These are phyloP conservation scores for Mucor ambiguus DNA, from an alignment of 371 early-diverging fungal species.

Conservation along the genomic window DNA sequence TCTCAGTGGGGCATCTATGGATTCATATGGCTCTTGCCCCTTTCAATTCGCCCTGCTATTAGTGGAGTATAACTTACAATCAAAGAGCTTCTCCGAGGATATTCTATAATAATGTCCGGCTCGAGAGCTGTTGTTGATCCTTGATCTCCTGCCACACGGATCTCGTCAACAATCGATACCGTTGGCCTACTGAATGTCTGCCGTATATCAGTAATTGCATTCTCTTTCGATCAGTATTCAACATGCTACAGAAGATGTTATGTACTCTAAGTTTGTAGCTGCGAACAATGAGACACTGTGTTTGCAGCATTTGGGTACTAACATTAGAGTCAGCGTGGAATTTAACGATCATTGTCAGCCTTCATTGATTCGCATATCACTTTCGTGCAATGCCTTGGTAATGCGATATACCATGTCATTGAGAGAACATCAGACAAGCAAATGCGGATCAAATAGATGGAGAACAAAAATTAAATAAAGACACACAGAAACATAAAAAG, in stretches of 20 bases:
- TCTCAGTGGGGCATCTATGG: not conserved
- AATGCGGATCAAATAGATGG: not conserved
- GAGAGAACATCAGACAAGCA: not conserved
- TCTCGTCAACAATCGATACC: no score
- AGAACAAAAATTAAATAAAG: not conserved
- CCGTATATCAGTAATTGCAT: not conserved
- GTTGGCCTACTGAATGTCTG: not conserved
- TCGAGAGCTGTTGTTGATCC: not conserved
- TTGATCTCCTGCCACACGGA: not conserved
- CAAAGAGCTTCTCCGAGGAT: not conserved
- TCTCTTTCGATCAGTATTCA: no score
- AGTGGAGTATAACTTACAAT: not conserved
- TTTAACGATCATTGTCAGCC: no score
- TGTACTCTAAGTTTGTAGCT: no score
- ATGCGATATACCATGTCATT: no score
- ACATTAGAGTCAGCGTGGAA: no score
- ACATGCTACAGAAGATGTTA: no score
- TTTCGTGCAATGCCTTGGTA: no score
- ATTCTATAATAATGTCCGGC: not conserved
- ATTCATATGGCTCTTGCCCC: slow-evolving; percentile 5
- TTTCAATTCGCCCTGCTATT: not conserved
- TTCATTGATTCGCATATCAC: no score
- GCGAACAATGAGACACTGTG: no score
- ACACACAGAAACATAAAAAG: not conserved
- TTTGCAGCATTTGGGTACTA: no score